Conservation (phyloP, 768 basidiomycete genomes). For the Tephrocybe sp. region DNA sequence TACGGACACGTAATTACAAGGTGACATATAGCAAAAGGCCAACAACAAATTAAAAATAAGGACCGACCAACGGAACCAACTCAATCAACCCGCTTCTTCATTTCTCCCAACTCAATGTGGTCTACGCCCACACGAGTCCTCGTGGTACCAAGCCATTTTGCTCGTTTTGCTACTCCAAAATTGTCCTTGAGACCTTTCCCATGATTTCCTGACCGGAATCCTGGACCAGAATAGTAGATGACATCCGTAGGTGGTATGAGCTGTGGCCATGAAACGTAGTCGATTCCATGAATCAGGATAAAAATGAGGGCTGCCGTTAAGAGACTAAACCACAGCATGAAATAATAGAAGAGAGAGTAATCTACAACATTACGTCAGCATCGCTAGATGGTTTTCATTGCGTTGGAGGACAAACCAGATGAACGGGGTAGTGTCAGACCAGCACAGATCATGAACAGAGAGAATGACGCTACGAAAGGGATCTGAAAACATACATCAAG, state of each 20-base stretch:
- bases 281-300: constrained; percentile 84
- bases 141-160: constrained; percentile 36
- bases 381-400: no score
- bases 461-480: constrained; percentile 79
- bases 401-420: constrained; percentile 80
- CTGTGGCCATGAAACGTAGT: constrained; percentile 94
- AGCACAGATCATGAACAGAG: constrained; percentile 85
- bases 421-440: constrained; percentile 84
- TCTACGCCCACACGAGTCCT: constrained; percentile 48
- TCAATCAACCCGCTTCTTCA: constrained; percentile 78
- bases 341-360: constrained; percentile 84
- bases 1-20: not conserved
- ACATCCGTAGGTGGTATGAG: constrained; percentile 82
- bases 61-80: not conserved
- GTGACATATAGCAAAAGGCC: not conserved
- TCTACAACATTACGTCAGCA: constrained; percentile 42
- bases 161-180: constrained; percentile 32
- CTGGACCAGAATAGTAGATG: constrained; percentile 88
- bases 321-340: constrained; percentile 75
- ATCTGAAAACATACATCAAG: constrained; percentile 49
- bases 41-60: not conserved
- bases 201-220: constrained; percentile 73
- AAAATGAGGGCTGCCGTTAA: constrained; percentile 63
- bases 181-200: constrained; percentile 65
- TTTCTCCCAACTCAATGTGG: constrained; percentile 77